phyloP scores from a whole-genome alignment of 139 green algal genomes.

The Zygnema cylindricum region DNA sequence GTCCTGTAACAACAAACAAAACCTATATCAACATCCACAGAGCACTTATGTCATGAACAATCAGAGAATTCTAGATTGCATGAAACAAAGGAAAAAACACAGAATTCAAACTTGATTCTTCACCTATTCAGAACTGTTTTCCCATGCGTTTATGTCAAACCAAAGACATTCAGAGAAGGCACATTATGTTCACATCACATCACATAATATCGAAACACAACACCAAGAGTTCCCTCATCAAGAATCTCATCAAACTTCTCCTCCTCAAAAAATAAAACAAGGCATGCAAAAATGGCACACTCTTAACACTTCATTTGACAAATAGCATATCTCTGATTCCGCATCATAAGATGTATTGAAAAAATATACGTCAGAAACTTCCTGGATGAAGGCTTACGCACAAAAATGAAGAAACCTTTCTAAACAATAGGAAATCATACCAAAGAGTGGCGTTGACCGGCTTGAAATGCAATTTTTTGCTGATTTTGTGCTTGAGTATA shows the following conservation, averaged over 20 bases:
- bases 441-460: conserved; percentile 39
- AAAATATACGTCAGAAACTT: conserved; percentile 14
- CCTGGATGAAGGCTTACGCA: conserved; percentile 7
- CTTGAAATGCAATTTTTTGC: conserved; percentile 47
- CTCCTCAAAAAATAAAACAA: no score
- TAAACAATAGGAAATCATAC: conserved; percentile 10
- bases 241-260: no score
- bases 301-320: neutral
- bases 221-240: no score
- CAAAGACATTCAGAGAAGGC: neutral
- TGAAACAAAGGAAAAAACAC: neutral
- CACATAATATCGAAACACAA: no score
- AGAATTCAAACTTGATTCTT: neutral
- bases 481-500: conserved; percentile 58
- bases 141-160: neutral
- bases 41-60: neutral
- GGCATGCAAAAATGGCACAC: neutral
- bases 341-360: no score
- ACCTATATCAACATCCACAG: neutral
- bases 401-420: neutral
- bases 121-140: neutral
- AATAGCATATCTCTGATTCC: neutral
- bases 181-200: neutral
- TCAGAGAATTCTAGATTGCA: neutral
- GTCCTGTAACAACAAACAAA: conserved; percentile 22